phyloP scores from a whole-genome alignment of 768 basidiomycete species.

The Termitomyces titanicus region DNA sequence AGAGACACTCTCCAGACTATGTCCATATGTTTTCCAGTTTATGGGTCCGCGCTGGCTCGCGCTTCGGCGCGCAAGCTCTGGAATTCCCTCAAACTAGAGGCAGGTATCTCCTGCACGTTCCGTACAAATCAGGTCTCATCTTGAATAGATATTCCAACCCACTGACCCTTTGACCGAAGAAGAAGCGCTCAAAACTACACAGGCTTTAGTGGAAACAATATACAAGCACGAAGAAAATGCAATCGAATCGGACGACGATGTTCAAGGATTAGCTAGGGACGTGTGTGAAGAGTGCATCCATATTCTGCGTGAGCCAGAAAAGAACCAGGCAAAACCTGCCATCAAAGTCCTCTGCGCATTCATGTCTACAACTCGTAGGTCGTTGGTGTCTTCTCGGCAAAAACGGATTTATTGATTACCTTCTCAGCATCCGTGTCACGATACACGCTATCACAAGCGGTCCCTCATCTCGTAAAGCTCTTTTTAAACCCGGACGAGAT shows the following conservation, averaged over 20 bases:
- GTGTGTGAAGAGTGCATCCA: slow-evolving; percentile 79
- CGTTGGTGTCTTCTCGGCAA: not conserved
- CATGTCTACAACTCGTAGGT: slow-evolving; percentile 75
- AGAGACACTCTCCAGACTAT: slow-evolving; percentile 84
- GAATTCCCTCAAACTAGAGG: slow-evolving; percentile 90
- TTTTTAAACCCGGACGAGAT: slow-evolving; percentile 73
- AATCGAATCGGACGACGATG: slow-evolving; percentile 34
- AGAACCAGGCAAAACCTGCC: slow-evolving; percentile 85
- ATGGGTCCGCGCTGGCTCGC: slow-evolving; percentile 62
- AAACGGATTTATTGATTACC: not conserved
- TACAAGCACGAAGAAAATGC: slow-evolving; percentile 46
- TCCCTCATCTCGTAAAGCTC: slow-evolving; percentile 74
- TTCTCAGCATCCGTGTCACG: slow-evolving; percentile 60
- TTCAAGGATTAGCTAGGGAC: slow-evolving; percentile 63
- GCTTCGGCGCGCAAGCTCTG: slow-evolving; percentile 76
- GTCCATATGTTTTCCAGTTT: slow-evolving; percentile 74
- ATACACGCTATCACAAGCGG: slow-evolving; percentile 61
- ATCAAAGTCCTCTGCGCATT: slow-evolving; percentile 80
- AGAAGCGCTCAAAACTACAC: slow-evolving; percentile 67
- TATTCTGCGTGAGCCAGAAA: slow-evolving; percentile 86
- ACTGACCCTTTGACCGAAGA: slow-evolving; percentile 73
- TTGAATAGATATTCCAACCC: slow-evolving; percentile 83
- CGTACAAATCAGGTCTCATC: not conserved
- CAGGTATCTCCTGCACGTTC: slow-evolving; percentile 21
- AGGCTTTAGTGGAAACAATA: slow-evolving; percentile 71